Evolutionary conservation across 2,329 filamentous ascomycete genomes (phyloP).

Genomic region (Colletotrichum costaricense): DNA sequence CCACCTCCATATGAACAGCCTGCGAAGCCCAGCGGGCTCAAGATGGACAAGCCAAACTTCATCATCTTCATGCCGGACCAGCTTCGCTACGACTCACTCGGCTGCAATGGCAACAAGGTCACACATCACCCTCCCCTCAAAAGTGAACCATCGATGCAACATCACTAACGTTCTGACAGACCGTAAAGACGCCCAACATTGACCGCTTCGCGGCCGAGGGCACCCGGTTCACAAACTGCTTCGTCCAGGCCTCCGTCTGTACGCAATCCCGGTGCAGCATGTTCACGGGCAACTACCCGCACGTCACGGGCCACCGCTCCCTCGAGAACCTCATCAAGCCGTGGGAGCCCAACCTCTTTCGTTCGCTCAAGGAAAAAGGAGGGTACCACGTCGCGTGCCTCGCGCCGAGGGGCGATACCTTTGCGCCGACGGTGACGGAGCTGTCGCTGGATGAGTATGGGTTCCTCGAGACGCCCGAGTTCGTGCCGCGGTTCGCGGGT

Average conservation of each 20-base stretch:
- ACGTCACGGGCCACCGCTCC: constrained; percentile 57
- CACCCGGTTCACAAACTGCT: constrained; percentile 57
- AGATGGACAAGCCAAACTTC: constrained; percentile 45
- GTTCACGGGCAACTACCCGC: constrained; percentile 59
- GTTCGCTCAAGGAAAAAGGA: constrained; percentile 50
- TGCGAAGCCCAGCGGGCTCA: constrained; percentile 33
- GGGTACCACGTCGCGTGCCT: constrained; percentile 61
- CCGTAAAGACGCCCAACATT: constrained; percentile 53
- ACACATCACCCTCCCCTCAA: background rate
- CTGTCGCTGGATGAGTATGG: constrained; percentile 57
- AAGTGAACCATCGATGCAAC: background rate
- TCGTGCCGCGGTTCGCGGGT: constrained; percentile 45
- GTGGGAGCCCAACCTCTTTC: constrained; percentile 60
- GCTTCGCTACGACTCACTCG: constrained; percentile 56
- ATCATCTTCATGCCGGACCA: constrained; percentile 62
- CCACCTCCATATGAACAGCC: constrained; percentile 25
- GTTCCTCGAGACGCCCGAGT: constrained; percentile 52
- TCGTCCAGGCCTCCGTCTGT: constrained; percentile 57
- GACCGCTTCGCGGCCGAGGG: constrained; percentile 51
- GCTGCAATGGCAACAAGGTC: constrained; percentile 44
- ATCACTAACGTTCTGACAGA: background rate
- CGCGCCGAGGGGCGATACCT: constrained; percentile 53
- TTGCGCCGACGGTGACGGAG: constrained; percentile 55
- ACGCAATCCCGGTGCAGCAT: constrained; percentile 58
- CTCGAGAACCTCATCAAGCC: constrained; percentile 60